Conservation (phyloP, 345 rosid species). For the Bruguiera sexangula region DNA sequence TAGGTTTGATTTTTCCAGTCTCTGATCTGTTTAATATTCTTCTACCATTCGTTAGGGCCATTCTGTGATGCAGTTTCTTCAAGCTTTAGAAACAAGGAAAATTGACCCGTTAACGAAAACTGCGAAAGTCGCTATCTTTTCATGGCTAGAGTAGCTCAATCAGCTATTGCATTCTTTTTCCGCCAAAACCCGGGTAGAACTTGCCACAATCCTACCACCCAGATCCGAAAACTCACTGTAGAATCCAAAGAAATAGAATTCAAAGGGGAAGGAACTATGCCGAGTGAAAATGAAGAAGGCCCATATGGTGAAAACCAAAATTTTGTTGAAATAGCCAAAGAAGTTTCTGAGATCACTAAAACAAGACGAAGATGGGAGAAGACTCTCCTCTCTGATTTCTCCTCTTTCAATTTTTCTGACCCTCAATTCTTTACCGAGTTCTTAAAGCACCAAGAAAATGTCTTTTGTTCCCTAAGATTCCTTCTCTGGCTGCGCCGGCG, state of each 20-base stretch:
- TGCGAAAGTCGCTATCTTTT: neutral
- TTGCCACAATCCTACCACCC: constrained; percentile 28
- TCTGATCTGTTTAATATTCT: too few relatives aligned
- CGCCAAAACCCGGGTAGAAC: constrained; percentile 25
- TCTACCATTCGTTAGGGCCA: too few relatives aligned
- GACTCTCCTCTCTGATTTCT: constrained; percentile 48
- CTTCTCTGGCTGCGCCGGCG: constrained; percentile 46
- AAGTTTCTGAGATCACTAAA: constrained; percentile 45
- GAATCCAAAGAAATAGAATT: constrained; percentile 26
- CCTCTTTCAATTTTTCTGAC: constrained; percentile 49
- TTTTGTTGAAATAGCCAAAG: constrained; percentile 37
- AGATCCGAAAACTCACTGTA: constrained; percentile 24
- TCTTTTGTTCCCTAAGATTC: constrained; percentile 46
- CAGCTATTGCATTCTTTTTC: constrained; percentile 21
- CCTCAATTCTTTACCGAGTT: constrained; percentile 48
- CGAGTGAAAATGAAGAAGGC: constrained; percentile 10
- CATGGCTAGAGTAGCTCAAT: constrained; percentile 43
- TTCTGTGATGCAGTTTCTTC: neutral
- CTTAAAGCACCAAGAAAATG: constrained; percentile 48
- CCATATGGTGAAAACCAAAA: neutral
- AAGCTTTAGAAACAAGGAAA: neutral
- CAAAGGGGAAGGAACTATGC: neutral
- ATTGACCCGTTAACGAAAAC: neutral
- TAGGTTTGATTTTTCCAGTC: too few relatives aligned
- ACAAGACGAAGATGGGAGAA: constrained; percentile 51